Conservation (phyloP, 306 rosid species). For the Corylus americana region DNA sequence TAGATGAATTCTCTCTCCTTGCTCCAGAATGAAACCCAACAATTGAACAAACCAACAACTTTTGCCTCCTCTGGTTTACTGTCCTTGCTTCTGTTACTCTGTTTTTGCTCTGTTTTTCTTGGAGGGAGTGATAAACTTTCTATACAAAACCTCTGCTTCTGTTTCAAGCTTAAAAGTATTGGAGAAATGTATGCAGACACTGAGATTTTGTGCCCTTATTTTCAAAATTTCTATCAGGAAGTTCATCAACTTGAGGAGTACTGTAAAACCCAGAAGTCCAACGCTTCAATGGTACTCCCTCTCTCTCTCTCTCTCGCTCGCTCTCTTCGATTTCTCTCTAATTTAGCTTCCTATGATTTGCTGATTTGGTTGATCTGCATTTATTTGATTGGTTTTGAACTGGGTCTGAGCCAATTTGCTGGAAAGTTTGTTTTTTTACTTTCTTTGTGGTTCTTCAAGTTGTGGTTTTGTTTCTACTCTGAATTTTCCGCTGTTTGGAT, state of each 20-base stretch:
- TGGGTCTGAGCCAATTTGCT: conserved; percentile 18
- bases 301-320: not conserved
- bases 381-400: conserved; percentile 28
- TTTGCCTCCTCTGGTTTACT: conserved; percentile 31
- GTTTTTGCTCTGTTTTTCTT: conserved; percentile 23
- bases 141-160: conserved; percentile 2
- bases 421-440: conserved; percentile 4
- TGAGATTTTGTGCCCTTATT: conserved; percentile 64
- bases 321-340: conserved; percentile 11
- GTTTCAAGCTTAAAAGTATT: conserved; percentile 10
- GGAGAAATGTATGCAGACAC: conserved; percentile 85
- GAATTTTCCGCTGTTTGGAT: conserved; percentile 13
- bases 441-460: not conserved
- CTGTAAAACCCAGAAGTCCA: conserved; percentile 61
- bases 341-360: conserved; percentile 5
- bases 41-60: not conserved
- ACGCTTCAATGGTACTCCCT: conserved; percentile 56
- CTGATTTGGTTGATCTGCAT: conserved; percentile 34
- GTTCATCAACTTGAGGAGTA: conserved; percentile 82
- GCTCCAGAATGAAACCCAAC: conserved; percentile 9
- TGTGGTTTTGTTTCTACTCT: conserved; percentile 9
- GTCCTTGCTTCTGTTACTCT: conserved; percentile 13
- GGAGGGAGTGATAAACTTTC: not conserved
- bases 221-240: conserved; percentile 66
- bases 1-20: conserved; percentile 41